Evolutionary conservation across 306 rosid species (phyloP), one percentile per base, ranked within the genome.

Genomic region (Cicer yamashitae): DNA sequence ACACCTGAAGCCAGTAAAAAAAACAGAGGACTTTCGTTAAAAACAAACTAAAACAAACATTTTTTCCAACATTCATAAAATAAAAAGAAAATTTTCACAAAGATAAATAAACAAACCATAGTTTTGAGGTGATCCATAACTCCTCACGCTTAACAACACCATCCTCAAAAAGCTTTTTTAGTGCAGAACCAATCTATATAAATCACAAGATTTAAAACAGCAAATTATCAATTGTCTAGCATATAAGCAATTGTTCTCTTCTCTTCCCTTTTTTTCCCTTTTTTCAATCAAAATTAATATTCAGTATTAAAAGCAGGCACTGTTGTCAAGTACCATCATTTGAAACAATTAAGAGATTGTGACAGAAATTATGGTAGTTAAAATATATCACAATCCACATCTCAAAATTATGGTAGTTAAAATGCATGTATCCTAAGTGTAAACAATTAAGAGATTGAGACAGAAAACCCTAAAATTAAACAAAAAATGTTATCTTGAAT

Each of bases 61-160:
- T 14, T 15, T 51, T 5, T 53, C 34, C 41, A 40, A 44, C 17
- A 67, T 48, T 37, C 34, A 15, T 15, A 78, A 1, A 30, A 64
- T 7, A 12, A 6, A 51, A 44, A 4, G 5, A 30, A 30, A 22
- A 0, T 30, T 50, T 20, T 30, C 58, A 64, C 6, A 15, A 50
- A 46, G 53, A 63, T 65, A 39, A 65, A 43, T 6, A 2, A 82
- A 90, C 94, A 38, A 76, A 92, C 97, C 93, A 87, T 65, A 92
- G 93, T 82, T 92, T 92, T 18, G 96, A 89, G 69, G 96, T 92
- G 77, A 92, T 90, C 91, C 93, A 92, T 44, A 85, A 44, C 6
- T 88, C 93, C 77, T 83, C 89, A 37, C 92, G 91, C 77, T 88
- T 89, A 70, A 92, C 93, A 7, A 86, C 83, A 20, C 89, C 96